A percentile compares a stretch with the other conserved stretches of the same genome.
These are phyloP conservation scores for Zoysia japonica DNA, from an alignment of 176 grass and related monocot species.

Conservation along the genomic window DNA sequence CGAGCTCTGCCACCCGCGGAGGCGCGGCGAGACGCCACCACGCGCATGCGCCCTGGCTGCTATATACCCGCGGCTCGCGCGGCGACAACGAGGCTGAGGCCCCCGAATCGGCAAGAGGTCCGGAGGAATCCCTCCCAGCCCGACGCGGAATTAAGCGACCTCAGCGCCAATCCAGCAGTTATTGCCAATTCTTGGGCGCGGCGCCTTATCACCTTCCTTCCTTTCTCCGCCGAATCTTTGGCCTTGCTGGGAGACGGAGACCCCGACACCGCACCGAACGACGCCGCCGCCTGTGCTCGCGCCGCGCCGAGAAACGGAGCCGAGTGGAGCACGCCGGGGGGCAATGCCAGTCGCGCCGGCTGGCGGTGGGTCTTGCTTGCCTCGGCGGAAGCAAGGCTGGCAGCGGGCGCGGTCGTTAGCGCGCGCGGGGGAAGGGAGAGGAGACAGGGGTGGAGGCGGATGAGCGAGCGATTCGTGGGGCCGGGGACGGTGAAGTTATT, in stretches of 20 bases:
- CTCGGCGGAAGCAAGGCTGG: not conserved
- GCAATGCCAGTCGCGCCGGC: not conserved
- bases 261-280: conserved; percentile 27
- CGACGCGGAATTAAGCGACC: not conserved
- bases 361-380: conserved; percentile 36
- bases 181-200: conserved; percentile 37
- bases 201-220: conserved; percentile 45
- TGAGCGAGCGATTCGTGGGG: conserved; percentile 45
- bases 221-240: conserved; percentile 20
- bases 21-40: not conserved
- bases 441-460: not conserved
- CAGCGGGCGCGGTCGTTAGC: conserved; percentile 25
- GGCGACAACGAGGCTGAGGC: not conserved
- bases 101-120: conserved; percentile 21
- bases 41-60: not conserved
- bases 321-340: not conserved
- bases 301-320: not conserved
- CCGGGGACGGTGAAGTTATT: conserved; percentile 53
- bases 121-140: not conserved
- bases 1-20: not conserved
- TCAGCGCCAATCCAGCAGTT: conserved; percentile 32
- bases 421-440: not conserved
- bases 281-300: not conserved
- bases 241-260: not conserved
- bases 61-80: conserved; percentile 29